Conservation (phyloP, 805 yeast genomes). For the Candida rishiriensis region DNA sequence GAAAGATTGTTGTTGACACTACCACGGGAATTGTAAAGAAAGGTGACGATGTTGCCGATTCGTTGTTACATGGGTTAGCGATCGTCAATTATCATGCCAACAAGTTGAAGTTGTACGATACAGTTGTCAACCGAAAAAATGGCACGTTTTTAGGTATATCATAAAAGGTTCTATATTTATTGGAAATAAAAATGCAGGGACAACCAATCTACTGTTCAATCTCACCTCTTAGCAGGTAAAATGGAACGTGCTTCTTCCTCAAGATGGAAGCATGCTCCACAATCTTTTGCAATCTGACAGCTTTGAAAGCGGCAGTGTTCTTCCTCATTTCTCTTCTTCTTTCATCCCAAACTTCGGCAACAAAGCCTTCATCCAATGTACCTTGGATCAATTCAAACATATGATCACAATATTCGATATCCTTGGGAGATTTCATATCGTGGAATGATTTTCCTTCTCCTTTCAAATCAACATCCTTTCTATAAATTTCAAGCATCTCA, state of each 20-base stretch:
- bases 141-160: too few species aligned
- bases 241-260: constrained; percentile 21
- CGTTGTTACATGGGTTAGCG: constrained; percentile 56
- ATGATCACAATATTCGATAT: constrained; percentile 52
- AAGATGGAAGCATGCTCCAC: constrained; percentile 26
- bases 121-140: constrained; percentile 3
- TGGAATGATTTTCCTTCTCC: constrained; percentile 51
- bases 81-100: constrained; percentile 42
- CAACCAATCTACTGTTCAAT: not conserved
- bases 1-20: not conserved
- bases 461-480: constrained; percentile 31
- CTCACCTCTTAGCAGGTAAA: constrained; percentile 19
- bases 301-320: constrained; percentile 24
- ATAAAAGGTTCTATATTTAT: too few species aligned
- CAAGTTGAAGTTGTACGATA: constrained; percentile 8
- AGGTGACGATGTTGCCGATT: constrained; percentile 64
- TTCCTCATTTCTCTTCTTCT: constrained; percentile 21
- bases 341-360: constrained; percentile 29
- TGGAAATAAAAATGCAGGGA: too few species aligned
- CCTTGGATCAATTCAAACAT: constrained; percentile 33
- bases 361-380: constrained; percentile 33
- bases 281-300: constrained; percentile 23
- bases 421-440: constrained; percentile 50
- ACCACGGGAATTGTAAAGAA: constrained; percentile 26
- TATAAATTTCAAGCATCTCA: constrained; percentile 33